Evolutionary conservation across 768 basidiomycete genomes (phyloP), one percentile per base, ranked within the genome.

Genomic region (Russula griseocarnosa): DNA sequence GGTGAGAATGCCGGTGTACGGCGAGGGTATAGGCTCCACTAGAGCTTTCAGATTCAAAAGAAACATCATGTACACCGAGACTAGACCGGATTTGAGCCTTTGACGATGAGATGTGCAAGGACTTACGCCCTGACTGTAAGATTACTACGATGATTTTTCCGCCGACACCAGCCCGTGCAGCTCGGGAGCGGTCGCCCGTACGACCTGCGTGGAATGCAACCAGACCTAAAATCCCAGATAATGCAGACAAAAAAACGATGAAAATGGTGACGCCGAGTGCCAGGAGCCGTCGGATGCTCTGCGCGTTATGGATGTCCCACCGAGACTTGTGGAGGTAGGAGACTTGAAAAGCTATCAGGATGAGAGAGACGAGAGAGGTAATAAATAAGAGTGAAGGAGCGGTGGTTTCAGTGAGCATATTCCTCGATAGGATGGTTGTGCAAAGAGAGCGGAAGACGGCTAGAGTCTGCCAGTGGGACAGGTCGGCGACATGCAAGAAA

Each of bases 301-400:
- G 64, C 34, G 40, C 40, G n/a, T 55, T 26, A 30, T 65, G 40
- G 18, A 55, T 28, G 24, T 36, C 47, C 63, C 64, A 65, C 22
- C 51, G 59, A 52, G 60, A 61, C 49, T 61, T 61, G 50, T 47
- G 49, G 16, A 65, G 59, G 16, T 26, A 36, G 11, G 34, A 49
- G 49, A 61, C 20, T 56, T 65, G 64, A 26, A 46, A 11, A 20
- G 11, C 14, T 16, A 61, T 46, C 59, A 61, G 38, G 24, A 61
- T 14, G 26, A 65, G 42, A 18, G 59, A 65, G 1, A 46, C 60
- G 22, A 61, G 24, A 51, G 64, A 42, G 26, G 18, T 52, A 22
- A 65, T 61, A 55, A 65, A 61, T 51, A 65, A 65, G 36, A 65
- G 50, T 0, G 49, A 65, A 61, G 64, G 64, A 65, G 64, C 59